A percentile compares a stretch with the other conserved stretches of the same genome.
Conservation (phyloP, 768 basidiomycete genomes). For the Lanmaoa pseudosensibilis region DNA sequence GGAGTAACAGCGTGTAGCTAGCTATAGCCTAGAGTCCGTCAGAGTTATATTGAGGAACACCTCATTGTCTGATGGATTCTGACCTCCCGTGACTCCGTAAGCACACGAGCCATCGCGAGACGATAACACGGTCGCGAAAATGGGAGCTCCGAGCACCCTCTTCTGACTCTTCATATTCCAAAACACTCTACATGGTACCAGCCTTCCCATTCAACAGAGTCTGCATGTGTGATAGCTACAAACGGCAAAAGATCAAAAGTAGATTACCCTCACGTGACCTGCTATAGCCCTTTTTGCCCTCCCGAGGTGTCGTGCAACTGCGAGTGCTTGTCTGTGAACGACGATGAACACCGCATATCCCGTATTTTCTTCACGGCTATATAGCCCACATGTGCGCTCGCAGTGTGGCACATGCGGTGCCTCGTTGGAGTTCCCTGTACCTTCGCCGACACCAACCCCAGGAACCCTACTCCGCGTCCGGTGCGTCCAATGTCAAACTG, state of each 20-base stretch:
- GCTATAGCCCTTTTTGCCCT: conserved; percentile 5
- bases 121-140: no score
- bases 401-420: conserved; percentile 57
- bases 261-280: conserved; percentile 17
- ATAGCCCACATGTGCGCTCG: conserved; percentile 66
- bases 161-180: not conserved
- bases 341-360: conserved; percentile 49
- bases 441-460: conserved; percentile 53
- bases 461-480: conserved; percentile 62
- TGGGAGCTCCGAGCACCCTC: not conserved
- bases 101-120: no score
- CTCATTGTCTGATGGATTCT: no score
- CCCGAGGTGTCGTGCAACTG: not conserved
- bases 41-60: not conserved
- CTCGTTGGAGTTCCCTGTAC: conserved; percentile 68
- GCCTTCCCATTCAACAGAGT: not conserved
- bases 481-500: conserved; percentile 65
- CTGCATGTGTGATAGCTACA: not conserved
- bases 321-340: conserved; percentile 17
- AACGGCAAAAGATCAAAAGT: not conserved
- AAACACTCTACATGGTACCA: not conserved
- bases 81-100: no score
- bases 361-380: conserved; percentile 61
- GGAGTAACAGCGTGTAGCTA: not conserved
- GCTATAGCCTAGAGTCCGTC: not conserved